Evolutionary conservation across 495 filamentous ascomycete species (phyloP), one percentile per base, ranked within the genome.

Genomic region (Trichoderma virens): DNA sequence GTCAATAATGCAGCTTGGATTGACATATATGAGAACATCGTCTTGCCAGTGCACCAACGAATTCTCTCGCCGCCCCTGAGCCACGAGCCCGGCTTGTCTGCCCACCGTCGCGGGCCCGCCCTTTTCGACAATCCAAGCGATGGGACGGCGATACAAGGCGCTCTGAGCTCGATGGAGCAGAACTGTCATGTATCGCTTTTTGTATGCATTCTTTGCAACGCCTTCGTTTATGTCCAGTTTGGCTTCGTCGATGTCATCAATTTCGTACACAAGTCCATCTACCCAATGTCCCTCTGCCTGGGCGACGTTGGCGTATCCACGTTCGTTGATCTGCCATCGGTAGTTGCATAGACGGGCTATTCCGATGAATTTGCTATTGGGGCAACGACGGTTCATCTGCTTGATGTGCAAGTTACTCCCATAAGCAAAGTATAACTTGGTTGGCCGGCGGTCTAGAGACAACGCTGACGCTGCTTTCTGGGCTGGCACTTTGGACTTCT

Each of bases 251-350:
- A 64, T 35, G 3, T 61, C 28, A 9, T 66, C 66, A 9, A 87
- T 74, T 18, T 66, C 64, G 68, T 84, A 87, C 5, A 83, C 70
- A 43, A 91, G 67, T 67, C 86, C 85, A 39, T 74, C 66, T 16
- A 72, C 70, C n/a, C 65, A 63, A 47, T 31, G 56, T 31, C 70
- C 71, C 0, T 35, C 6, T 1, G 74, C 75, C 9, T 76, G 75
- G 11, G 89, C 72, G 13, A 91, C 79, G 61, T 91, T 91, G 8
- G 89, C 89, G 69, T 90, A 91, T 5, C 88, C 88, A 7, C 83
- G 70, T 43, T 78, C 69, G 65, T 86, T 87, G 74, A 90, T 90
- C 14, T 88, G 76, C 86, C 87, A 90, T 61, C 78, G 74, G 76
- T 84, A 89, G 23, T 71, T 69, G 1, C 74, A 69, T 1, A 91